These are phyloP conservation scores for Starmera stellimalicola DNA, from an alignment of 1,139 yeast genomes.

Conservation along the genomic window DNA sequence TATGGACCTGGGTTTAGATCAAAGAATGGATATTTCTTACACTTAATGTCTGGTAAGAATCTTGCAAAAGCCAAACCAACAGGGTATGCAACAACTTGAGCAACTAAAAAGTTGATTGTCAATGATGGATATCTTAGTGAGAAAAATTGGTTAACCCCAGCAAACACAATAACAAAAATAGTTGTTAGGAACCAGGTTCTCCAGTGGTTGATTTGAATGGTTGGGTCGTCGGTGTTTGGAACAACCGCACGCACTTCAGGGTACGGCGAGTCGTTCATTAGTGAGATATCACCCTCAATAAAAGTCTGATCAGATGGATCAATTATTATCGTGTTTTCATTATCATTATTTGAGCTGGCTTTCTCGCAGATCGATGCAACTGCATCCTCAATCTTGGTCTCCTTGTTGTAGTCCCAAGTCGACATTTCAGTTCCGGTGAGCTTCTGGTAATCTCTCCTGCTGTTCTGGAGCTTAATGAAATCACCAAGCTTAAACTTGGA, in stretches of 20 bases:
- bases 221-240: constrained; percentile 37
- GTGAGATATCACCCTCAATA: constrained; percentile 24
- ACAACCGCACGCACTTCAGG: constrained; percentile 49
- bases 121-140: constrained; percentile 39
- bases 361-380: not conserved
- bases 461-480: too few species aligned
- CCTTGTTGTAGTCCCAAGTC: not conserved
- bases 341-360: not conserved
- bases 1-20: constrained; percentile 45
- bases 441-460: too few species aligned
- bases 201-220: constrained; percentile 36
- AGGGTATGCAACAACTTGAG: constrained; percentile 46
- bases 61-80: constrained; percentile 34
- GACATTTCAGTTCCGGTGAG: not conserved
- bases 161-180: constrained; percentile 38
- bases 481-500: too few species aligned
- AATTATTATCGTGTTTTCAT: constrained; percentile 1
- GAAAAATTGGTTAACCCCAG: constrained; percentile 42
- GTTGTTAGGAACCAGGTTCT: constrained; percentile 41
- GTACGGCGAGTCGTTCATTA: constrained; percentile 37
- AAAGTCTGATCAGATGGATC: constrained; percentile 4
- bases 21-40: constrained; percentile 19
- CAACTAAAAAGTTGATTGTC: constrained; percentile 36
- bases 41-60: constrained; percentile 28
- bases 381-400: not conserved